Evolutionary conservation across 345 rosid species (phyloP), one percentile per base, ranked within the genome.

Genomic region (Stellera chamaejasme): DNA sequence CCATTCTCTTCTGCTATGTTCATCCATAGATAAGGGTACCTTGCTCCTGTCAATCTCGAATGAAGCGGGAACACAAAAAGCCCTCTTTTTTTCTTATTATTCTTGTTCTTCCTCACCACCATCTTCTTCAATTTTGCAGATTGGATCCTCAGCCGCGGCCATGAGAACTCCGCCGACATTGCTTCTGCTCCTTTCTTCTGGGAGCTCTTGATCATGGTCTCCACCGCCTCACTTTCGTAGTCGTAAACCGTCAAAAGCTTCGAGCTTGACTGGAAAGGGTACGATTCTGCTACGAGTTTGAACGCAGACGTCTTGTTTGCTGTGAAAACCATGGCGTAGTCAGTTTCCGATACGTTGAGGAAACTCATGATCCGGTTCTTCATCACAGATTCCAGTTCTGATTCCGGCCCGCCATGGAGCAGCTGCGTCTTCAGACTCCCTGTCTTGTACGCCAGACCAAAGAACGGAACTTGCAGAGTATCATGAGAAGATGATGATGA

Each of bases 21-120:
- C 93, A 92, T 79, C 98, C 98, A 92, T 4, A 82, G 71, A 64
- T 85, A 92, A 12, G 95, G 98, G 79, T 92, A 88, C 64, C 90
- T 64, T 25, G 92, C 82, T 55, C 98, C 98, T 0, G 88, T 84
- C 50, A 84, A 74, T 71, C 93, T 77, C 48, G 98, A 92, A 79
- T 92, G 95, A 59, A 82, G 76, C 0, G 98, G 98, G 50, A 88
- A 88, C 26, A 86, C 98, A 54, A 88, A 92, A 44, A 92, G 72
- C 27, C 98, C 98, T 51, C 74, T 75, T 72, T 64, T 80, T 59
- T 78, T 82, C 63, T 56, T 82, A 60, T 75, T 85, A 60, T 75
- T 72, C 52, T 67, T 76, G 55, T 69, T 75, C 55, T 83, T 87
- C 45, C 77, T 50, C n/a, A 66, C 79, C 13, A 92, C 43, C 84